Evolutionary conservation across 176 grass and related monocot genomes (phyloP).

Genomic region (Typha latifolia): DNA sequence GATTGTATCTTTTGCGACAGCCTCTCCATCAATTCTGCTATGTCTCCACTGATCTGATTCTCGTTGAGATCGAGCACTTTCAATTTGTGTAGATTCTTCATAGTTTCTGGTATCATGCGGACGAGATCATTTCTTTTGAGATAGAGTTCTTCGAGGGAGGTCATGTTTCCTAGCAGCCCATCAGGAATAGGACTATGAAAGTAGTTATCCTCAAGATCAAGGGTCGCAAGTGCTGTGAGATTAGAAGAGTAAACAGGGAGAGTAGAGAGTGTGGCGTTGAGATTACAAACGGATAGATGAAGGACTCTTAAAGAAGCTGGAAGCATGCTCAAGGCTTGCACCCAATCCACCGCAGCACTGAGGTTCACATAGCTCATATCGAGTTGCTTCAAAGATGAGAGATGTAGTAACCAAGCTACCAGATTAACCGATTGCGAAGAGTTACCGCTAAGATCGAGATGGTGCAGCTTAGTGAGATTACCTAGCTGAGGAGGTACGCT

Average conservation of each 20-base stretch:
- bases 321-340: constrained; percentile 5
- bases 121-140: no score
- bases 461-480: constrained; percentile 33
- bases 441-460: constrained; percentile 8
- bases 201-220: constrained; percentile 18
- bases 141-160: no score
- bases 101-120: no score
- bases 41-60: constrained; percentile 7
- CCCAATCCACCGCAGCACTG: not conserved
- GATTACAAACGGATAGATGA: not conserved
- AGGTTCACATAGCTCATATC: no score
- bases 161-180: no score
- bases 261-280: constrained; percentile 10
- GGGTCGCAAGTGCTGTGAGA: constrained; percentile 10
- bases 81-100: not conserved
- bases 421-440: not conserved
- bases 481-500: constrained; percentile 21
- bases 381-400: no score
- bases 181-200: no score
- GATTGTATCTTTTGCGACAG: not conserved
- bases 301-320: not conserved
- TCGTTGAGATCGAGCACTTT: not conserved
- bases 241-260: constrained; percentile 18
- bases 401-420: not conserved
- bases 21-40: constrained; percentile 4